Base-by-base conservation (phyloP, 805 yeast species). In the Candida hispaniensis region DNA sequence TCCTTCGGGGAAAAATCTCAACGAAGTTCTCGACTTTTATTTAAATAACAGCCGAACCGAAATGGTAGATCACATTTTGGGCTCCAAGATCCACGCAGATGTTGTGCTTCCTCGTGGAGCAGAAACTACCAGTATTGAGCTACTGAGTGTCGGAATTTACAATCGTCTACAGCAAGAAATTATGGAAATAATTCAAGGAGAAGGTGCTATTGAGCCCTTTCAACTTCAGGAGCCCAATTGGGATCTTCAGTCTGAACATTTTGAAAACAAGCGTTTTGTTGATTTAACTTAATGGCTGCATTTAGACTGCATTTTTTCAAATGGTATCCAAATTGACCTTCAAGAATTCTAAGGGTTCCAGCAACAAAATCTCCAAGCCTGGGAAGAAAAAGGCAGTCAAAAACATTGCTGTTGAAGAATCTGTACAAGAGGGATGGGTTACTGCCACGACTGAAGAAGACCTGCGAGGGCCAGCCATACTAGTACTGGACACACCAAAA, bases 51-150 rank as follows among this genome's bases (percentile, higher is more conserved):
- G 80, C 2, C 63, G 82, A 39, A 66, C 72, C 7, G 91, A 80
- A 47, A 76, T 75, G 73, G 67, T 61, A 44, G 67, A 72, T 42
- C 76, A 65, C 51, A 72, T 81, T 7, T 61, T 63, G 18, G 50
- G 48, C n/a, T 79, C 91, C 1, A 77, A 75, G 49, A 75, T 73
- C 41, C 64, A 59, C 41, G 82, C 93, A 1, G 93, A 80, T 53
- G 73, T 79, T 5, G 68, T 81, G 16, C 60, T 80, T 48, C 85
- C 88, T 2, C 60, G 74, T 20, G 88, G 85, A 2, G 70, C 76
- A 5, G 82, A 76, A 39, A 42, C 56, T 2, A 59, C 65, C 19
- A 81, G 79, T 7, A 63, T 77, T 4, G 50, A 59, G 7, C 57
- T 81, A 40, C 66, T 80, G 9, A 68, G 76, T 13, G 82, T 75